These are phyloP conservation scores for Clitopilus hobsonii DNA, from an alignment of 768 basidiomycete genomes.

Conservation along the genomic window DNA sequence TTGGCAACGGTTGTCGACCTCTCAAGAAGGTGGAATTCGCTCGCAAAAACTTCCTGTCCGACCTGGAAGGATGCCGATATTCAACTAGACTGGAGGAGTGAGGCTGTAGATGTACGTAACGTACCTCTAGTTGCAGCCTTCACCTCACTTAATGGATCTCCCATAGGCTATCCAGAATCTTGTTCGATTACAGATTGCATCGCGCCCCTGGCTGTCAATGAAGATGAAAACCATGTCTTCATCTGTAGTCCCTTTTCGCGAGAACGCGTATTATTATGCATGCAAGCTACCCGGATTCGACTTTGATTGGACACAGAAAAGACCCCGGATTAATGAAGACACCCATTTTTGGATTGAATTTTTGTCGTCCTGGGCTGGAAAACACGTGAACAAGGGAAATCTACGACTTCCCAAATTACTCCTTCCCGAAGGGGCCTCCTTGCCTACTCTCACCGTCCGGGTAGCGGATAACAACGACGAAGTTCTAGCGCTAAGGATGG, in stretches of 20 bases:
- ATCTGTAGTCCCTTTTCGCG: background rate
- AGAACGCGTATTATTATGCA: background rate
- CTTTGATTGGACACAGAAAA: background rate
- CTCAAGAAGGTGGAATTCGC: no score
- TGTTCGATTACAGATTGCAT: background rate
- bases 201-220: background rate
- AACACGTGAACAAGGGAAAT: background rate
- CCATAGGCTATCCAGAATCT: background rate
- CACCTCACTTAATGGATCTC: background rate
- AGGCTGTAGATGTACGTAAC: background rate
- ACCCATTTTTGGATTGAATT: background rate
- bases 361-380: background rate
- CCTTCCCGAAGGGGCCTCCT: background rate
- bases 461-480: background rate
- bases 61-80: background rate
- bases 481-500: background rate
- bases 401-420: background rate
- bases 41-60: no score
- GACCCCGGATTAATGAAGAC: background rate
- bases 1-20: background rate
- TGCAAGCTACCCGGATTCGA: background rate
- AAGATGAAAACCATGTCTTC: background rate
- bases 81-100: background rate
- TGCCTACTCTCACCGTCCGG: background rate
- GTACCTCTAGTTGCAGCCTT: background rate